Base-by-base conservation (phyloP, 306 rosid species). In the Arachis stenosperma region DNA sequence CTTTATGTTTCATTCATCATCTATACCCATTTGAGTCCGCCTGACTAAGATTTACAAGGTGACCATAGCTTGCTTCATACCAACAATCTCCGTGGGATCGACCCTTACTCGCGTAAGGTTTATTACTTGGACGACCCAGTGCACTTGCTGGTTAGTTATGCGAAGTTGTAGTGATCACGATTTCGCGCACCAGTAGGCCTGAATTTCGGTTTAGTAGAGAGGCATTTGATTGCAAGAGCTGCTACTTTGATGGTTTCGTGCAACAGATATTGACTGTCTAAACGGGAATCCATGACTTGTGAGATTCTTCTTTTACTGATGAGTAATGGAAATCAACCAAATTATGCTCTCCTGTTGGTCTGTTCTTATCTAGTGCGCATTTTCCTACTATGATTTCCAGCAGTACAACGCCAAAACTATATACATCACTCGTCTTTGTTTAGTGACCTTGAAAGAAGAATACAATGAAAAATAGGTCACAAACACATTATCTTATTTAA, bases 391-490 rank as follows among this genome's bases (percentile, higher is more conserved):
- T 69, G 57, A 94, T 78, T 83, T 94, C 97, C 0, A 91, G 88
- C 30, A 94, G 82, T 61, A 91, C 98, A 6, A 94, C 97, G 37
- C 98, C 98, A 7, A 91, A 94, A 71, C 97, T 89, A 78, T 94
- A 94, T 41, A 94, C 84, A 7, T 94, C 98, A 42, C 97, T 94
- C 90, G 72, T 91, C 43, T 87, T 82, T 2, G 92, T 94, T 54
- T 91, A 84, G 84, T 94, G 96, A 71, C 98, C 98, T 94, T 82
- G 85, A 86, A 2, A 85, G 55, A 47, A 47, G 48, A 59, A 51
- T 11, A 63, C 8, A 68, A 65, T 6, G 52, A 62, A 69, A 76
- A 75, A 22, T n/a, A 12, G 57, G 53, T 86, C 65, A 88, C 69
- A 61, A 17, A 17, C 17, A 17, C 17, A 17, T 17, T 0, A 17